Evolutionary conservation across 78 protist genomes (phyloP).

Genomic region (Dictyostelium citrinum): DNA sequence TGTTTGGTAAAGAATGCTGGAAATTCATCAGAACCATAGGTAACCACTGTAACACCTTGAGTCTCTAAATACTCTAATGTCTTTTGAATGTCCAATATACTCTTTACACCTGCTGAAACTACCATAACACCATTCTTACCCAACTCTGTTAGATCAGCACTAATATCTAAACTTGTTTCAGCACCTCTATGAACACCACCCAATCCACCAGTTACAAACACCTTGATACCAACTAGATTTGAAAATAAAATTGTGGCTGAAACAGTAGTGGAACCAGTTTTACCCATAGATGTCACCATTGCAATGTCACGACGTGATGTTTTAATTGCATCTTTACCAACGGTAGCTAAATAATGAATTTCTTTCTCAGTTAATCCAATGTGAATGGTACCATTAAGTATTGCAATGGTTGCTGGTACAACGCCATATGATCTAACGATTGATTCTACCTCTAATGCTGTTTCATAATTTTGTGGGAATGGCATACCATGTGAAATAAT

Average conservation of each 20-base stretch:
- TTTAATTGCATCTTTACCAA: conserved; percentile 82
- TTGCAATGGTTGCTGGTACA: conserved; percentile 98
- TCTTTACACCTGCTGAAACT: conserved; percentile 97
- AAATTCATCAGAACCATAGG: conserved; percentile 76
- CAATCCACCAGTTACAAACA: conserved; percentile 96
- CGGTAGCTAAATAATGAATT: conserved; percentile 69
- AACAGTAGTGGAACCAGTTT: conserved; percentile 97
- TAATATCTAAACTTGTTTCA: conserved; percentile 89
- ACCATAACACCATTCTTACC: conserved; percentile 95
- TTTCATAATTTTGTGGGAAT: conserved; percentile 38
- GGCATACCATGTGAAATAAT: conserved; percentile 97
- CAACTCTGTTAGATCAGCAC: conserved; percentile 97
- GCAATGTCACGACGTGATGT: conserved; percentile 94
- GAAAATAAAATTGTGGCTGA: conserved; percentile 93
- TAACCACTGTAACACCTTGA: conserved; percentile 90
- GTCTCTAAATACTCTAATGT: conserved; percentile 90
- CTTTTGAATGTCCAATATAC: conserved; percentile 94
- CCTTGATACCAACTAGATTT: conserved; percentile 67
- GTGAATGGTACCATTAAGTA: conserved; percentile 57
- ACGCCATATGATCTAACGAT: conserved; percentile 92
- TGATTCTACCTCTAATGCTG: conserved; percentile 90
- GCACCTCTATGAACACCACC: conserved; percentile 97
- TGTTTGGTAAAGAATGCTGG: conserved; percentile 91
- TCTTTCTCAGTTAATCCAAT: conserved; percentile 65
- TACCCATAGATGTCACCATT: conserved; percentile 30